Base-by-base conservation (phyloP, 352 stramenopile genomes). In the Peronospora destructor region DNA sequence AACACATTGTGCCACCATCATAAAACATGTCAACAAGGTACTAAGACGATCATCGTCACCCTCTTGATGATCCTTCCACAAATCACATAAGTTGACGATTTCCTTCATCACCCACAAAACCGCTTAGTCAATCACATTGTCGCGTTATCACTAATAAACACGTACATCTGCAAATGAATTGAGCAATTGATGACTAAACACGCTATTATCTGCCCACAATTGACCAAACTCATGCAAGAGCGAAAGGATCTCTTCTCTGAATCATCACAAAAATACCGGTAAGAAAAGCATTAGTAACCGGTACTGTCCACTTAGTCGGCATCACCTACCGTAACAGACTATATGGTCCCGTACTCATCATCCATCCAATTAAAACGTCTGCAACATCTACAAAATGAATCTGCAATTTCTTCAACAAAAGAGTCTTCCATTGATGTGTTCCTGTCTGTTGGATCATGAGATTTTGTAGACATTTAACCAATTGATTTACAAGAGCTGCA, bases 361-460 rank as follows among this genome's bases (percentile, higher is more conserved):
- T 76, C 77, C 77, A 88, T 26, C 70, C 75, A 41, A 88, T 71
- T 6, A 86, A 48, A 13, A 86, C 68, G 21, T 88, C 74, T 4
- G 77, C 77, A 11, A 86, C 68, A 46, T 85, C 73, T 13, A 88
- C 73, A 62, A 88, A 88, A 35, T 85, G 74, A 14, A 55, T 34
- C 60, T 85, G 72, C n/a, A 85, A 13, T 25, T 74, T 81, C 41
- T 65, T 76, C 1, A 66, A 36, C 26, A 74, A 23, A 6, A 82
- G 23, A 3, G 25, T 21, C 7, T 45, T 44, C 60, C 66, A 76
- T 35, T 68, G 58, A 30, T 2, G 2, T 9, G 14, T 7, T 42
- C 25, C 25, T 14, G 13, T 33, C 1, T 4, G 29, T n/a, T 66
- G 37, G 30, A 53, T 39, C n/a, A 47, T 45, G n/a, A 72, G 30